Evolutionary conservation across 2,329 filamentous ascomycete genomes (phyloP).

Genomic region (Cladophialophora psammophila): DNA sequence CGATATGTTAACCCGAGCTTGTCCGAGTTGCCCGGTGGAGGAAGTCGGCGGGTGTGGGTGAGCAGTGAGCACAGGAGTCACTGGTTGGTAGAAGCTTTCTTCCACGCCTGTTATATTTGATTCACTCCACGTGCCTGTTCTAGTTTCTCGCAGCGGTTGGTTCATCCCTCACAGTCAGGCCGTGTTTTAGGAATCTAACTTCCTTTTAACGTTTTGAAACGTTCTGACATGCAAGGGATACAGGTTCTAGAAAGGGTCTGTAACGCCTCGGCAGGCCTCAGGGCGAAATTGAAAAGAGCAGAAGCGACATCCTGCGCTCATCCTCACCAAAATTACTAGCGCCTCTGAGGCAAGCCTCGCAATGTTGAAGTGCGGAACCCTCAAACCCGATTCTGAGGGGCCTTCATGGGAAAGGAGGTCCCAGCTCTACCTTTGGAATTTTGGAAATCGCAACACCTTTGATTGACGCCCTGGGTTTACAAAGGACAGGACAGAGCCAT

Average conservation of each 20-base stretch:
- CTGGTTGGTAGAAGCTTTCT: neutral
- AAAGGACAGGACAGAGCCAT: neutral
- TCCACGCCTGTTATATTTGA: neutral
- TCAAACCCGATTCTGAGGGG: neutral
- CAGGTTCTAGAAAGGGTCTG: neutral
- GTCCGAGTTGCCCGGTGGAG: too few species aligned
- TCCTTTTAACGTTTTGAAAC: neutral
- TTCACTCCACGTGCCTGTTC: conserved; percentile 1
- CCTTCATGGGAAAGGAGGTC: neutral
- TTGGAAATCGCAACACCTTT: neutral
- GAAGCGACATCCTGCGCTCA: neutral
- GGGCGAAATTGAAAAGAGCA: neutral
- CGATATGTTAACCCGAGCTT: neutral
- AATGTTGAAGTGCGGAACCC: neutral
- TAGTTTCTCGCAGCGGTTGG: neutral
- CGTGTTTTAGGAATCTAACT: neutral
- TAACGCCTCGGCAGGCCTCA: neutral
- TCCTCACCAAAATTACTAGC: neutral
- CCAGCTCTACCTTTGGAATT: neutral
- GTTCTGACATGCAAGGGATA: neutral
- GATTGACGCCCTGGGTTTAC: neutral
- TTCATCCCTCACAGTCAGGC: neutral
- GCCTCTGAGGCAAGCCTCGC: neutral
- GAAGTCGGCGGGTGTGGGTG: too few species aligned
- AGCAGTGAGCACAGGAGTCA: neutral